These are phyloP conservation scores for Cercophora scortea DNA, from an alignment of 495 filamentous ascomycete genomes.

Conservation along the genomic window DNA sequence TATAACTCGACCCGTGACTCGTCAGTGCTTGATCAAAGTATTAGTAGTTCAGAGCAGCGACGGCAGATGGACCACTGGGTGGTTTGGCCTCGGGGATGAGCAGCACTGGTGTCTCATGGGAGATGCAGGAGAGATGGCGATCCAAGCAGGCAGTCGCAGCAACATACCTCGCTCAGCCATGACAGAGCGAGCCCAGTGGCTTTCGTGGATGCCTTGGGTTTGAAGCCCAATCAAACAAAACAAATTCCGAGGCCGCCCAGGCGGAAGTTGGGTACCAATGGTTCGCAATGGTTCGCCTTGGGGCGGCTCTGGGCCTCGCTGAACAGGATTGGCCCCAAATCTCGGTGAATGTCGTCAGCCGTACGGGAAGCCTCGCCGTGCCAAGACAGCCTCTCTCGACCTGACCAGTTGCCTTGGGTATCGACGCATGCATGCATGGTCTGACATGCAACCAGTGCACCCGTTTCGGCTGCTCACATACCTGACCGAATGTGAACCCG, in stretches of 20 bases:
- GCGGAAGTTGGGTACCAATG: constrained; percentile 1
- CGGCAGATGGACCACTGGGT: too few relatives aligned
- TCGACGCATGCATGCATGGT: constrained; percentile 5
- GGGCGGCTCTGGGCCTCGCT: constrained; percentile 4
- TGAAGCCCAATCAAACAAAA: not conserved
- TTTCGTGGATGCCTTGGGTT: not conserved
- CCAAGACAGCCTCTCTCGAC: constrained; percentile 6
- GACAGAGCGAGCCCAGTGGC: too few relatives aligned
- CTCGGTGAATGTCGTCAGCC: constrained; percentile 20
- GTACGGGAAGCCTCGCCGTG: constrained; percentile 9
- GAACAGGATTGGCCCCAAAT: constrained; percentile 9
- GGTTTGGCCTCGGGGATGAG: too few relatives aligned
- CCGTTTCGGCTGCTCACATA: not conserved
- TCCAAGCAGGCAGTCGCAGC: too few relatives aligned
- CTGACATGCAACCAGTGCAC: constrained; percentile 1
- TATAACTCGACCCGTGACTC: too few relatives aligned
- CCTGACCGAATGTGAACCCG: not conserved
- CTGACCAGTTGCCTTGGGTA: constrained; percentile 16
- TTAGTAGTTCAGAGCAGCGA: too few relatives aligned
- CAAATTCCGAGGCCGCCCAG: not conserved
- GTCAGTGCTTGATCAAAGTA: too few relatives aligned
- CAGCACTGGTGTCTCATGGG: too few relatives aligned
- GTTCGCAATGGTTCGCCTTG: constrained; percentile 11
- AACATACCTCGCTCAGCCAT: too few relatives aligned
- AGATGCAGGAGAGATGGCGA: too few relatives aligned